These are phyloP conservation scores for Aspergillus novoparasiticus DNA, from an alignment of 2,329 filamentous ascomycete species.

Conservation along the genomic window DNA sequence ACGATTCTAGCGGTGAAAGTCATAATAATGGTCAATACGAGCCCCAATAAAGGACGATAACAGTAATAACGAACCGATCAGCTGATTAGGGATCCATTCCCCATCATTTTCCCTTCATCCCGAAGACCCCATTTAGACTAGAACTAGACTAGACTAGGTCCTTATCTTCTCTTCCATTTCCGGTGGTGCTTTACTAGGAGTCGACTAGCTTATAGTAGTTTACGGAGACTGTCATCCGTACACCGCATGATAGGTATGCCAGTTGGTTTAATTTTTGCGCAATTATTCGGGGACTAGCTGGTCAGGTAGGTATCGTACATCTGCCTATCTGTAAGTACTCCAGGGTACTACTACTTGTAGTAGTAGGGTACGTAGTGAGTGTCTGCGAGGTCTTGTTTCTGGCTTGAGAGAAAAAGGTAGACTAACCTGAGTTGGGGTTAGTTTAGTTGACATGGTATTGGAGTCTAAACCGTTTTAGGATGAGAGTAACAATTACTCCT, in stretches of 20 bases:
- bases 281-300: neutral
- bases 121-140: neutral
- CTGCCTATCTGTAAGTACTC: neutral
- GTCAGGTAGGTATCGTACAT: neutral
- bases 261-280: neutral
- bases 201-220: neutral
- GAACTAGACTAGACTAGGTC: neutral
- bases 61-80: neutral
- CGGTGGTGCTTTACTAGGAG: neutral
- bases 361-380: no score
- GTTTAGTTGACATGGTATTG: neutral
- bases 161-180: neutral
- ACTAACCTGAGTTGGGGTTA: neutral
- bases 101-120: neutral
- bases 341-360: neutral
- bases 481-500: neutral
- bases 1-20: neutral
- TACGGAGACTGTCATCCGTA: neutral
- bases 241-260: conserved; percentile 1
- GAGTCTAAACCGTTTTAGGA: neutral
- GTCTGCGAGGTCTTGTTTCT: neutral
- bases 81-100: neutral
- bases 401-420: neutral
- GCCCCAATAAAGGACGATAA: neutral
- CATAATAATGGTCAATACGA: neutral